Conservation (phyloP, 2,329 filamentous ascomycete genomes). For the Biscogniauxia mediterranea region DNA sequence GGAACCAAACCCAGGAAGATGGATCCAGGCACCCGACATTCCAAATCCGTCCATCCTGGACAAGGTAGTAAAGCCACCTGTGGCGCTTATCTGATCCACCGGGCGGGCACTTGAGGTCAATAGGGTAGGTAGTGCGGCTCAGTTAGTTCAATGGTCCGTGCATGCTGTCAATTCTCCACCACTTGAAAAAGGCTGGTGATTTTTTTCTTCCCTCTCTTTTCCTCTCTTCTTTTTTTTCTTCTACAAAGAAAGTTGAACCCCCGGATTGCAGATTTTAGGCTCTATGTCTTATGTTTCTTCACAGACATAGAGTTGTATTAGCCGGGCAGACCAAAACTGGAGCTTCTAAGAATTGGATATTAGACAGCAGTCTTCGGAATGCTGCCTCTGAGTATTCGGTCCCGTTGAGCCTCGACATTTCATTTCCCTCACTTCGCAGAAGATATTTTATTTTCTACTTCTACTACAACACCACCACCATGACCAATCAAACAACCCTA, state of each 20-base stretch:
- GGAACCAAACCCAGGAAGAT: constrained; percentile 2
- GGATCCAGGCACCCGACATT: constrained; percentile 7
- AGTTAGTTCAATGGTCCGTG: not conserved
- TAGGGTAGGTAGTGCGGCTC: too few relatives aligned
- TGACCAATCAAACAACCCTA: too few relatives aligned
- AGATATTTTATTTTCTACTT: too few relatives aligned
- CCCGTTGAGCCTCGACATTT: constrained; percentile 64
- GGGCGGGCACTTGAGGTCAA: too few relatives aligned
- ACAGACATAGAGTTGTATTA: constrained; percentile 56
- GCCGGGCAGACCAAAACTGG: constrained; percentile 57
- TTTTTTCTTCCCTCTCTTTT: constrained; percentile 16
- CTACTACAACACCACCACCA: too few relatives aligned
- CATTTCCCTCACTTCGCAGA: not conserved
- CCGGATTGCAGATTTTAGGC: constrained; percentile 55
- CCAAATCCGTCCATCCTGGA: constrained; percentile 18
- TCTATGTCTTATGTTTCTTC: constrained; percentile 40
- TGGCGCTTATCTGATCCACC: too few relatives aligned
- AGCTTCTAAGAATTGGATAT: constrained; percentile 65
- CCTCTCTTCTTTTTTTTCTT: constrained; percentile 34
- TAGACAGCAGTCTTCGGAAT: constrained; percentile 37
- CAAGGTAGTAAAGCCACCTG: too few relatives aligned
- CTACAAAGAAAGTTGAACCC: constrained; percentile 53
- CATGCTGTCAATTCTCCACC: not conserved
- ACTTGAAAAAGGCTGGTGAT: constrained; percentile 11
- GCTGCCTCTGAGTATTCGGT: constrained; percentile 50